These are phyloP conservation scores for Phytophthora hybrid DNA, from an alignment of 352 stramenopile genomes.

Conservation along the genomic window DNA sequence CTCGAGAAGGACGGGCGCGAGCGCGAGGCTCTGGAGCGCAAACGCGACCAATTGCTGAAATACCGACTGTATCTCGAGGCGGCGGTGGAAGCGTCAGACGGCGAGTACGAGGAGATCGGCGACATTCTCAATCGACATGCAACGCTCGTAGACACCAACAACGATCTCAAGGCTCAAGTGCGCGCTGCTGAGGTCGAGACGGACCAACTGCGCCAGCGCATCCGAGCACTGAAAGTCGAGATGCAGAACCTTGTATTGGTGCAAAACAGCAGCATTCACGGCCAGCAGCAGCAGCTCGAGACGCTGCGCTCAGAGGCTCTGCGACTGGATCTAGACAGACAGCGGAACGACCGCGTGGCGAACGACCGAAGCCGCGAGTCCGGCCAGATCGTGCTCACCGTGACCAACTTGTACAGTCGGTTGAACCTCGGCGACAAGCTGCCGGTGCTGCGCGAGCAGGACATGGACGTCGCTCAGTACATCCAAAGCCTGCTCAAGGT, in stretches of 20 bases:
- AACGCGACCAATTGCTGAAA: slow-evolving; percentile 83
- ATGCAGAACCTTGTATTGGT: slow-evolving; percentile 87
- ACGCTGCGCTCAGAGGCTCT: slow-evolving; percentile 75
- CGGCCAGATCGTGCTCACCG: slow-evolving; percentile 90
- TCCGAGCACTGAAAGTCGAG: slow-evolving; percentile 82
- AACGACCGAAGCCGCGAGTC: slow-evolving; percentile 90
- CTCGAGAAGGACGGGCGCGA: slow-evolving; percentile 78
- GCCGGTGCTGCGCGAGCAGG: slow-evolving; percentile 71
- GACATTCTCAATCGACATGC: slow-evolving; percentile 88
- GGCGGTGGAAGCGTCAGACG: slow-evolving; percentile 83
- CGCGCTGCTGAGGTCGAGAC: slow-evolving; percentile 74
- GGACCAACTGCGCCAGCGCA: slow-evolving; percentile 78
- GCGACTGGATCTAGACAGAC: slow-evolving; percentile 84
- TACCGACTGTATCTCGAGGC: slow-evolving; percentile 88
- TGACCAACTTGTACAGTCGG: slow-evolving; percentile 93
- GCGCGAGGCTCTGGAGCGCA: slow-evolving; percentile 75
- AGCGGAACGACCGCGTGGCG: slow-evolving; percentile 76
- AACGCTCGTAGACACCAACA: slow-evolving; percentile 90
- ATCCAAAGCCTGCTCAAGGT: slow-evolving; percentile 82
- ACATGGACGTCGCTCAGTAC: slow-evolving; percentile 80
- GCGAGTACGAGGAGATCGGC: slow-evolving; percentile 86
- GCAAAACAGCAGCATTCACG: slow-evolving; percentile 88
- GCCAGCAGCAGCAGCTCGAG: slow-evolving; percentile 85
- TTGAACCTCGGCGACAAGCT: slow-evolving; percentile 82
- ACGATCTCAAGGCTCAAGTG: slow-evolving; percentile 84